Conservation (phyloP, 805 yeast species). For the Novakomyces olei region DNA sequence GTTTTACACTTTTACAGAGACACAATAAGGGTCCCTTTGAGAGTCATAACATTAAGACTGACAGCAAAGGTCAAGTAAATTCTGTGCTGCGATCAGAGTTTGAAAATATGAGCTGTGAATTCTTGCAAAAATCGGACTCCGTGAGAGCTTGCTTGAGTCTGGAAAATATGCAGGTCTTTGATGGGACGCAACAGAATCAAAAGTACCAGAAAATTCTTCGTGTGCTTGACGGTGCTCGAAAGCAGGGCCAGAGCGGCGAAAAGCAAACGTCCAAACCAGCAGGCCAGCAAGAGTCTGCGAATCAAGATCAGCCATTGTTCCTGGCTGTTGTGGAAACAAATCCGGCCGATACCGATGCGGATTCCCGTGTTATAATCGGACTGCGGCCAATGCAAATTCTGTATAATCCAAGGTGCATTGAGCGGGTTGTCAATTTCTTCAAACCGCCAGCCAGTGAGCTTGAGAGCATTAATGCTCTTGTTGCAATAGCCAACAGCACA, state of each 20-base stretch:
- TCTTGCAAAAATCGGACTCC: no score
- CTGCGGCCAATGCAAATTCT: constrained; percentile 72
- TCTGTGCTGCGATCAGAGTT: no score
- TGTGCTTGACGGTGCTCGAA: constrained; percentile 31
- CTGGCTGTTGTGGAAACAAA: constrained; percentile 62
- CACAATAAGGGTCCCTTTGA: constrained; percentile 21
- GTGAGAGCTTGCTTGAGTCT: no score
- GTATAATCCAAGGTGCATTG: constrained; percentile 67
- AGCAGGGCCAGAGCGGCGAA: no score
- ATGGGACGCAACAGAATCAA: constrained; percentile 48
- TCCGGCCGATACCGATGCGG: constrained; percentile 69
- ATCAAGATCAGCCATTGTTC: constrained; percentile 37
- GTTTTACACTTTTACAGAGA: constrained; percentile 49
- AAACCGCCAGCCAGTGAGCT: constrained; percentile 67
- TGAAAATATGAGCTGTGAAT: no score
- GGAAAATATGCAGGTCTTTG: constrained; percentile 66
- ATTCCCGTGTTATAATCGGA: constrained; percentile 49
- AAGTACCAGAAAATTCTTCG: constrained; percentile 74
- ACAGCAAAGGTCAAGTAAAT: constrained; percentile 56
- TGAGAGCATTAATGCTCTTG: constrained; percentile 72
- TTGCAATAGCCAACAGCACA: constrained; percentile 88
- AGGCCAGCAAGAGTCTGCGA: neutral
- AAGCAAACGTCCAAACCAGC: neutral
- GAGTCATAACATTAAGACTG: constrained; percentile 33
- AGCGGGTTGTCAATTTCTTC: constrained; percentile 53